Evolutionary conservation across 306 rosid genomes (phyloP), one percentile per base, ranked within the genome.

Genomic region (Pueraria montana): DNA sequence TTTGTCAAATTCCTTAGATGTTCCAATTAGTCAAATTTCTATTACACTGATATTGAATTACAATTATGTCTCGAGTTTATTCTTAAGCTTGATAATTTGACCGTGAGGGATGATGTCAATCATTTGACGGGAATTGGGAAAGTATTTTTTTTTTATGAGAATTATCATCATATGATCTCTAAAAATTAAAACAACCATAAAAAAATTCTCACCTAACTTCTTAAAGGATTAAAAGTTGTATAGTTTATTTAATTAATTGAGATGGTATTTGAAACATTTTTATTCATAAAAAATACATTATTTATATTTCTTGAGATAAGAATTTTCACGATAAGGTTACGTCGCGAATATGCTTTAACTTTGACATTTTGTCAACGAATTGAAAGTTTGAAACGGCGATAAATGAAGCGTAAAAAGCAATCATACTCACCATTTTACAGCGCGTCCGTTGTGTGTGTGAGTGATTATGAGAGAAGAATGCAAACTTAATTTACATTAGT

Each of bases 351-450:
- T 83, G 78, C 66, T 46, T 70, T 59, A 10, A 14, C 30, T 62
- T 62, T 62, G 46, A 34, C 71, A 64, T 64, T 55, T 76, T 36
- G 78, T 70, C 78, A 61, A 56, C 74, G 40, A 43, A 61, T 66
- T 74, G 13, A 10, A 76, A 43, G 27, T 40, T 58, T 24, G 61
- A 26, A 59, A 23, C 27, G 18, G 11, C 5, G 3, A 74, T 13
- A 74, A 24, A 69, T 58, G 26, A 14, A 48, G 14, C 21, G 26
- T 38, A 59, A 45, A 27, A 59, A 2, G 9, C 68, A 14, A 77
- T 46, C 34, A 11, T 61, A 32, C 64, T 70, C 42, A 6, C 55
- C 53, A 23, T 52, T 20, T 45, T n/a, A 68, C 4, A 45, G 73
- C 79, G 84, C 59, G 69, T 79, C 32, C 34, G 3, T 18, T n/a